phyloP scores from a whole-genome alignment of 345 rosid species.

The Arabis hirsuta region DNA sequence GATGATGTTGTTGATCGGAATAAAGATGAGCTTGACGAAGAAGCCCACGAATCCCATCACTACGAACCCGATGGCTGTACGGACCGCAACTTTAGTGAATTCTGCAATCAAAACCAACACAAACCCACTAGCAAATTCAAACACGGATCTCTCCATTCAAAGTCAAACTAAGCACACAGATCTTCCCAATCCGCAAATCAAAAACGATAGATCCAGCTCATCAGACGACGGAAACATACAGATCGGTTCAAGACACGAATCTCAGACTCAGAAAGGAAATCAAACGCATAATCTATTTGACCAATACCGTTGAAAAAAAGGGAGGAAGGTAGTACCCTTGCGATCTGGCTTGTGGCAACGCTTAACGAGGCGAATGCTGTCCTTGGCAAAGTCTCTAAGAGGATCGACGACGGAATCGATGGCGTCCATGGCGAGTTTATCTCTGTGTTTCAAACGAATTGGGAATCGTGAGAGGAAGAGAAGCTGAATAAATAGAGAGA shows the following conservation, averaged over 20 bases:
- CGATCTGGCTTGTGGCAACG: conserved; percentile 87
- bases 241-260: background rate
- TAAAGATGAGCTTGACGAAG: conserved; percentile 78
- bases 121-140: background rate
- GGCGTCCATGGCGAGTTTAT: conserved; percentile 59
- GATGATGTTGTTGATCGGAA: conserved; percentile 73
- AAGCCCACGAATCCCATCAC: conserved; percentile 86
- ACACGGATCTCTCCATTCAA: conserved; percentile 13
- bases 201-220: conserved; percentile 25
- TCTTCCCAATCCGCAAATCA: background rate
- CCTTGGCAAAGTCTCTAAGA: conserved; percentile 77
- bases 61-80: conserved; percentile 82
- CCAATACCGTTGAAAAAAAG: conserved; percentile 1
- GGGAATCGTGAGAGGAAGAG: background rate
- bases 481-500: background rate
- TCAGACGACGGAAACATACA: background rate
- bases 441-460: conserved; percentile 11
- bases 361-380: conserved; percentile 77
- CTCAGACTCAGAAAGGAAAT: background rate
- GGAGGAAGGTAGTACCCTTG: conserved; percentile 49
- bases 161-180: conserved; percentile 1
- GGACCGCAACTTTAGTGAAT: conserved; percentile 81
- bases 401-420: conserved; percentile 75
- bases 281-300: background rate
- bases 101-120: conserved; percentile 40